Evolutionary conservation across 768 basidiomycete species (phyloP), one percentile per base, ranked within the genome.

Genomic region (Mycena leptocephala): DNA sequence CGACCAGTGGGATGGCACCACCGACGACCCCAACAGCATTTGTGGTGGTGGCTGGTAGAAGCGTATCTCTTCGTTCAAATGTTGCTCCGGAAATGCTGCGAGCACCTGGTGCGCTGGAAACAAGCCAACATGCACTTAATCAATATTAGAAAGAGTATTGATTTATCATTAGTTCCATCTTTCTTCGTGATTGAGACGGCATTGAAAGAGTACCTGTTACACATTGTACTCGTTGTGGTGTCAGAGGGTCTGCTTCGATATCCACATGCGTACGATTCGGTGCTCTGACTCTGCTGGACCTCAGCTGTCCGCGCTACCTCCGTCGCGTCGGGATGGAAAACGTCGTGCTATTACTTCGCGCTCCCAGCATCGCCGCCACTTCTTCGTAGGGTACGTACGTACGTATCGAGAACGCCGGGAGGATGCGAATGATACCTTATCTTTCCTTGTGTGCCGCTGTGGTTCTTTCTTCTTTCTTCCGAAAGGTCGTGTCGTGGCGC

Each of bases 61-160:
- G 33, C 33, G 33, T 24, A 61, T 61, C 33, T 61, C 58, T 37
- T 63, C 61, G 61, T 63, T 63, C 61, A 63, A 63, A 43, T 63
- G 61, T 43, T 63, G 61, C 37, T 41, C 37, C 39, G 61, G 61
- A 28, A 20, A 30, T 43, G 61, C 61, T 28, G 37, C 61, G 37
- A 63, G 61, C 61, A 63, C 61, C 33, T 63, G 61, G 61, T 63
- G 61, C 10, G 61, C 61, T 26, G 61, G 61, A 35, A 63, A 43
- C 61, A 63, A 63, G 61, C 61, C 61, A 43, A 63, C 37, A 28
- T 63, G 61, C 39, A 41, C 61, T 43, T 63, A 43, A 62, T 41
- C 33, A 37, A 5, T 37, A 37, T 37, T 61, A 9, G 35, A 18
- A 61, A 61, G 59, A 61, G 33, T n/a, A 37, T 61, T 61, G 59